Base-by-base conservation (phyloP, 148 eudicot genomes). In the Dianthus caryophyllus region DNA sequence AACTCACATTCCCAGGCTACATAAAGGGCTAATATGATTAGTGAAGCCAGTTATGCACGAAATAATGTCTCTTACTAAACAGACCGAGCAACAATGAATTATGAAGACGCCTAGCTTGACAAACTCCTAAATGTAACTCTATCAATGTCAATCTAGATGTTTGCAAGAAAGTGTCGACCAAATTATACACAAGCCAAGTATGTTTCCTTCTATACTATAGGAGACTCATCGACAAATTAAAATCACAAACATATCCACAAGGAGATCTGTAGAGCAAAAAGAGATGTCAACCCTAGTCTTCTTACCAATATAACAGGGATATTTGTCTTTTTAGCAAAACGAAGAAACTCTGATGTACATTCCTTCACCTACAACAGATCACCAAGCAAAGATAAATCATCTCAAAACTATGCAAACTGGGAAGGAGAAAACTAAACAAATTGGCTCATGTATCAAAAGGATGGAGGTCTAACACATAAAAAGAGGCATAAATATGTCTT, bases 301-400 rank as follows among this genome's bases (percentile, higher is more conserved):
- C 91, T 65, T 61, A 94, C 98, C 92, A 94, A 73, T 70, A 94
- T 77, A 36, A 94, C 85, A 68, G 99, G 96, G 58, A 86, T 82
- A 71, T 82, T 81, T 56, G 99, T 94, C 82, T 80, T 79, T 79
- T 94, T 94, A 47, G 99, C 89, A 90, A 83, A 94, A 27, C 89
- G 92, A 77, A 90, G 87, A 76, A 94, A 84, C 9, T 96, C 90
- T 59, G 95, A 78, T 58, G 99, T 90, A 77, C 97, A 94, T 82
- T 94, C 97, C 84, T 85, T 94, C 67, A 94, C 82, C 99, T 94
- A 85, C 73, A 68, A 79, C 55, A n/a, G 47, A 27, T 57, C 24
- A 12, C 24, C 24, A 54, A 62, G n/a, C 5, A 47, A 64, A 25
- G 65, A 58, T 21, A 69, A 27, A 27, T 10, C 30, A 75, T 2